Conservation (phyloP, 2,329 filamentous ascomycete species). For the Botrytis galanthina region DNA sequence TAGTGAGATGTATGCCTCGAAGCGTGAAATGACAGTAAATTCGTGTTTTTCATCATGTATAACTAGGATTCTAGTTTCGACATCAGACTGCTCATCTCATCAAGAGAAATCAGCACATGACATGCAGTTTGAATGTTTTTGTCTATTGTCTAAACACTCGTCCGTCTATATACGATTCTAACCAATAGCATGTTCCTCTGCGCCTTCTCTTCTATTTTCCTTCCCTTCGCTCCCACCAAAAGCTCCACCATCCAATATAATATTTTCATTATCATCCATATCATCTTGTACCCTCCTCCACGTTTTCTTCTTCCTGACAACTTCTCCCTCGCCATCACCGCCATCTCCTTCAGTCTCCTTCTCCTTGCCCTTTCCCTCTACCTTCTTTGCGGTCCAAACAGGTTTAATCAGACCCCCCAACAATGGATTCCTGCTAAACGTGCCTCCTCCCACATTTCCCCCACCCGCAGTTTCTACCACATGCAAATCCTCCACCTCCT, state of each 20-base stretch:
- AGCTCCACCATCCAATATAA: conserved; percentile 43
- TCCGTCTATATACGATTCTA: neutral
- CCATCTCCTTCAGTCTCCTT: conserved; percentile 20
- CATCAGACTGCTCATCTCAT: neutral
- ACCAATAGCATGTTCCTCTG: conserved; percentile 9
- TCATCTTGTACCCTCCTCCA: conserved; percentile 45
- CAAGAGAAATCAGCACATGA: too few relatives aligned
- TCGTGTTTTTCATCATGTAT: neutral
- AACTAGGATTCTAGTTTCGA: neutral
- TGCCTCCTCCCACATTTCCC: conserved; percentile 32
- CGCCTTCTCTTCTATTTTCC: conserved; percentile 26
- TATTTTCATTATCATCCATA: conserved; percentile 42
- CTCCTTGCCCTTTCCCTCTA: conserved; percentile 32
- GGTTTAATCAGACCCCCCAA: conserved; percentile 40
- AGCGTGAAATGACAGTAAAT: neutral
- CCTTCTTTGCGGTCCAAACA: conserved; percentile 36
- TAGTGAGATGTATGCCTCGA: neutral
- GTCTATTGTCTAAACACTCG: neutral
- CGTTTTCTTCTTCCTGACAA: conserved; percentile 33
- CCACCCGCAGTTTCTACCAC: conserved; percentile 19
- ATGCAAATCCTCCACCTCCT: conserved; percentile 29
- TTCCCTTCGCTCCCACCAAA: conserved; percentile 29
- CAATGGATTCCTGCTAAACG: conserved; percentile 40
- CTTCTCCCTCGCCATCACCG: conserved; percentile 17
- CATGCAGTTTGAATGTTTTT: too few relatives aligned